Conservation (phyloP, 2,329 filamentous ascomycete species). For the Conoideocrella luteorostrata region DNA sequence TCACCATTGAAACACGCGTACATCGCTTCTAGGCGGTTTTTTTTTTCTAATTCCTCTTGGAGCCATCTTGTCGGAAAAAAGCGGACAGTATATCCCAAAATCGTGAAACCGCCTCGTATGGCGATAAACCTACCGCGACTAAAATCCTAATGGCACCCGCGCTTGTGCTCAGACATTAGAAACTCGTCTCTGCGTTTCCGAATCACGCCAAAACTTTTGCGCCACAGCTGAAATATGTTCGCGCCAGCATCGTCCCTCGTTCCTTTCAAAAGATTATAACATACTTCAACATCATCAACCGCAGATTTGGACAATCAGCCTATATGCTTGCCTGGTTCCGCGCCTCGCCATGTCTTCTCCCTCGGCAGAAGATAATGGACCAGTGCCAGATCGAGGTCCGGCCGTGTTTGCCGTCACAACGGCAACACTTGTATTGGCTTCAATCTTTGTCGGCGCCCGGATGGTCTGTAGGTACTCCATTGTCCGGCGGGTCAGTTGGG, state of each 20-base stretch:
- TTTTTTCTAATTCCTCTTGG: no score
- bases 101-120: no score
- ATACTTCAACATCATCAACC: neutral
- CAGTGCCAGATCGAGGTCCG: constrained; percentile 46
- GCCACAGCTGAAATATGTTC: constrained; percentile 4
- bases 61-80: no score
- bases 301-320: neutral
- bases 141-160: neutral
- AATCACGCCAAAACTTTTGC: neutral
- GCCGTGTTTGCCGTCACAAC: constrained; percentile 65
- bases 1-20: neutral
- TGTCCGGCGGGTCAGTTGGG: constrained; percentile 63
- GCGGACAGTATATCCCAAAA: no score
- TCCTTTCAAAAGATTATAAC: neutral
- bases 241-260: neutral
- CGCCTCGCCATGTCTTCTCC: constrained; percentile 10
- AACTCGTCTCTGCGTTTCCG: neutral
- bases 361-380: constrained; percentile 3
- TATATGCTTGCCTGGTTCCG: constrained; percentile 3
- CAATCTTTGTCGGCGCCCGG: constrained; percentile 68
- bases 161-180: neutral
- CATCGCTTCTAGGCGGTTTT: no score
- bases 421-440: constrained; percentile 61
- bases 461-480: constrained; percentile 67
- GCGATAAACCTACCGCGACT: no score